Evolutionary conservation across 345 rosid genomes (phyloP), one percentile per base, ranked within the genome.

Genomic region (Gynandropsis gynandra): DNA sequence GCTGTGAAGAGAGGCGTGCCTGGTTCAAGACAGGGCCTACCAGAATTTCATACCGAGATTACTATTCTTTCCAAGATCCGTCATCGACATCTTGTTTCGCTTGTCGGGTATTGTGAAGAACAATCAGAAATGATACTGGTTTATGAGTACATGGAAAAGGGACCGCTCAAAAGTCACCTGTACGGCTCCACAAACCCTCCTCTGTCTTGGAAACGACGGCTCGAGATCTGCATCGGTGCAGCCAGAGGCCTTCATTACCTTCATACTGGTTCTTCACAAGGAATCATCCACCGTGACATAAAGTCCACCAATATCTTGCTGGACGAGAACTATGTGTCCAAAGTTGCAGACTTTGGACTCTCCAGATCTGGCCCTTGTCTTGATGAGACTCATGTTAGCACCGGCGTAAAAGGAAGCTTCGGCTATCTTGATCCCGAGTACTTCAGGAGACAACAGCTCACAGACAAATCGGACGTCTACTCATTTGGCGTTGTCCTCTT

Each of bases 311-410:
- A 81, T 46, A 84, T 84, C 54, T 33, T 84, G 71, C 81, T 84
- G 0, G 85, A 84, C 29, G 80, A 72, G 50, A 71, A 65, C 38
- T 66, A 65, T 20, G 74, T 56, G 16, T 87, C 95, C 35, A 92
- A 92, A 80, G 98, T 92, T 42, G 95, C 98, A 10, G 96, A 92
- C 72, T 92, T 92, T 50, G 98, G 98, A 54, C 89, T 92, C 43
- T 92, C 96, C 1, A 82, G 96, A 72, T 76, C 93, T 0, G 98
- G 96, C 19, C 98, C 98, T 2, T 79, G 98, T 63, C 76, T 92
- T 5, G 64, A 87, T 15, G 96, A 92, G 72, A 92, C 95, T 14
- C 95, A 87, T 59, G 96, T 92, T 5, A 92, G 98, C 50, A 92
- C 98, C 0, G 95, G 93, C 3, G 98, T 92, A 0, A 92, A 92